Conservation (phyloP, 805 yeast genomes). For the Candida nitratophila region DNA sequence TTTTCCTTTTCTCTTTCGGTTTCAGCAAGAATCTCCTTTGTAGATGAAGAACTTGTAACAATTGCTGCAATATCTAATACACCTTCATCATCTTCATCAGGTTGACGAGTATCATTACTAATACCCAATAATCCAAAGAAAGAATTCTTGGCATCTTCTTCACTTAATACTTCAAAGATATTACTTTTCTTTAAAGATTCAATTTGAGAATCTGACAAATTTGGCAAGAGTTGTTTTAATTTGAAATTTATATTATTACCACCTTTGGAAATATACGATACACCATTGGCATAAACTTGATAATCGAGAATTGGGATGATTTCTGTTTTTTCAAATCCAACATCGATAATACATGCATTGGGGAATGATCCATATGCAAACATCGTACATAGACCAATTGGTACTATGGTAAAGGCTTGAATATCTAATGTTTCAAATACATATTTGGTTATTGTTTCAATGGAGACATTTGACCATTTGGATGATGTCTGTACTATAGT, state of each 20-base stretch:
- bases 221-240: constrained; percentile 50
- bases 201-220: constrained; percentile 48
- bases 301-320: constrained; percentile 75
- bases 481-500: constrained; percentile 54
- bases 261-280: constrained; percentile 37
- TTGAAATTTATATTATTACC: constrained; percentile 55
- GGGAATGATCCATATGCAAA: constrained; percentile 65
- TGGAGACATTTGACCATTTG: constrained; percentile 59
- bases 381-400: constrained; percentile 59
- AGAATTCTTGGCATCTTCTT: constrained; percentile 54
- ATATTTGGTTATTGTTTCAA: constrained; percentile 68
- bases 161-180: constrained; percentile 74
- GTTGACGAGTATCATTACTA: constrained; percentile 16
- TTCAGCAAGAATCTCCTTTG: constrained; percentile 39
- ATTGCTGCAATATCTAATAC: constrained; percentile 84
- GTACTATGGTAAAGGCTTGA: constrained; percentile 64
- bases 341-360: constrained; percentile 69
- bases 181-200: constrained; percentile 68
- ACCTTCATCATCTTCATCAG: constrained; percentile 51
- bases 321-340: constrained; percentile 72
- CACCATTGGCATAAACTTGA: constrained; percentile 50
- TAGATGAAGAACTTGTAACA: constrained; percentile 64
- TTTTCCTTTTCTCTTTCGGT: constrained; percentile 14
- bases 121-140: constrained; percentile 53
- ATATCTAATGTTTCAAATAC: constrained; percentile 68